phyloP scores from a whole-genome alignment of 75 land plant genomes.

The Cunninghamia lanceolata region DNA sequence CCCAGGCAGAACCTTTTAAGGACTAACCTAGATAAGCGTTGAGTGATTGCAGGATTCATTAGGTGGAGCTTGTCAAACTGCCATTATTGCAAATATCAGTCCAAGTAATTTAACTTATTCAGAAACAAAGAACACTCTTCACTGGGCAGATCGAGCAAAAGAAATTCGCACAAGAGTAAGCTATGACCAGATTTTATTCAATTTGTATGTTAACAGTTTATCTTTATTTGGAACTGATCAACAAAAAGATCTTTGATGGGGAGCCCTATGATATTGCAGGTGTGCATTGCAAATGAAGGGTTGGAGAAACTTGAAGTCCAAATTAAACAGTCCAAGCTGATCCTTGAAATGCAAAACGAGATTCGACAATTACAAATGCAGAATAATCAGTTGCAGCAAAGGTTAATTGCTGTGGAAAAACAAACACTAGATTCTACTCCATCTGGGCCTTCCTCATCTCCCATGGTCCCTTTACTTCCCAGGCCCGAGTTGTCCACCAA shows the following conservation, averaged over 20 bases:
- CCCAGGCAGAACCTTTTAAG: no score
- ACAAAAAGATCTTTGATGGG: not conserved
- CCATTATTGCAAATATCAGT: no score
- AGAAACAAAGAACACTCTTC: no score
- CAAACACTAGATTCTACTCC: not conserved
- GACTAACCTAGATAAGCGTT: no score
- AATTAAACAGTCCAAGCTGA: slow-evolving; percentile 12
- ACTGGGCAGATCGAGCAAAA: no score
- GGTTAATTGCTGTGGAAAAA: slow-evolving; percentile 14
- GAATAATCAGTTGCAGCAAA: slow-evolving; percentile 17
- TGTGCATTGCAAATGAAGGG: not conserved
- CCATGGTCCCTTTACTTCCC: not conserved
- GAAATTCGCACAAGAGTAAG: no score
- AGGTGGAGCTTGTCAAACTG: no score
- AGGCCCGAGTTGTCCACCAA: no score
- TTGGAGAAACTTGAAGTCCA: no score
- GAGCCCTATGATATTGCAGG: slow-evolving; percentile 1
- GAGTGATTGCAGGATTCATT: no score
- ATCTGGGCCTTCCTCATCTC: not conserved
- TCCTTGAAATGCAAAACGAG: slow-evolving; percentile 18
- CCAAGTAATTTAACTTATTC: no score
- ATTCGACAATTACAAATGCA: slow-evolving; percentile 21
- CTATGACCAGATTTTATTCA: no score
- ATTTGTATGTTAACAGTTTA: not conserved
- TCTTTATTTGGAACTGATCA: not conserved